Evolutionary conservation across 768 basidiomycete species (phyloP).

Genomic region (Suillus cothurnatus): DNA sequence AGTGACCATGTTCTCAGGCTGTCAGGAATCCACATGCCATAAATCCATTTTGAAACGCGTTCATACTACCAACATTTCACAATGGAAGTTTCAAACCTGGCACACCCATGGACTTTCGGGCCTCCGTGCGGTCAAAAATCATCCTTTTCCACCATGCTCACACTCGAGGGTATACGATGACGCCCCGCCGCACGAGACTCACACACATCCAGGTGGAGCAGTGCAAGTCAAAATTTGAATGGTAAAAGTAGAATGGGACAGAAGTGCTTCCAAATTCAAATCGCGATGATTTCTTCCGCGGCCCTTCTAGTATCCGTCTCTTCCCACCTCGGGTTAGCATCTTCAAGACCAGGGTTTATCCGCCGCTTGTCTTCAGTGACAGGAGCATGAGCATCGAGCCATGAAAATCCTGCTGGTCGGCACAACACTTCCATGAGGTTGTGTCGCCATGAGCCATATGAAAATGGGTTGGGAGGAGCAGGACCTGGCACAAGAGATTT

Average conservation of each 20-base stretch:
- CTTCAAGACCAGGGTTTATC: constrained; percentile 68
- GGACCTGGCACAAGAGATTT: constrained; percentile 64
- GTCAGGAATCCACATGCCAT: not conserved
- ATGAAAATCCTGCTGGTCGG: constrained; percentile 78
- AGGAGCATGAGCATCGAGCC: constrained; percentile 64
- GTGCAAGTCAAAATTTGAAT: constrained; percentile 4
- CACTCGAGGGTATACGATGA: not conserved
- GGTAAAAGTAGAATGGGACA: not conserved
- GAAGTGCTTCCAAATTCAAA: not conserved
- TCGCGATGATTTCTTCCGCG: not conserved
- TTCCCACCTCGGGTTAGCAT: constrained; percentile 28
- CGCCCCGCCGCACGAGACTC: not conserved
- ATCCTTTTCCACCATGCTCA: not conserved
- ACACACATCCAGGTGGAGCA: not conserved
- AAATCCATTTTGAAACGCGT: not conserved
- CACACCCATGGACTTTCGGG: not conserved
- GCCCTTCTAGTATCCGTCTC: constrained; percentile 23
- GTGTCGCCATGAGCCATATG: constrained; percentile 71
- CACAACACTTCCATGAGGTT: constrained; percentile 81
- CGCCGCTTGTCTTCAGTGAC: constrained; percentile 73
- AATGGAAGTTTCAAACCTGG: not conserved
- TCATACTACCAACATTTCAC: not conserved
- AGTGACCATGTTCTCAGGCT: not conserved
- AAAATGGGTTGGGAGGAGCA: constrained; percentile 84
- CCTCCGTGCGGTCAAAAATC: not conserved